phyloP scores from a whole-genome alignment of 805 yeast species.

The Grigorovia jiainica region DNA sequence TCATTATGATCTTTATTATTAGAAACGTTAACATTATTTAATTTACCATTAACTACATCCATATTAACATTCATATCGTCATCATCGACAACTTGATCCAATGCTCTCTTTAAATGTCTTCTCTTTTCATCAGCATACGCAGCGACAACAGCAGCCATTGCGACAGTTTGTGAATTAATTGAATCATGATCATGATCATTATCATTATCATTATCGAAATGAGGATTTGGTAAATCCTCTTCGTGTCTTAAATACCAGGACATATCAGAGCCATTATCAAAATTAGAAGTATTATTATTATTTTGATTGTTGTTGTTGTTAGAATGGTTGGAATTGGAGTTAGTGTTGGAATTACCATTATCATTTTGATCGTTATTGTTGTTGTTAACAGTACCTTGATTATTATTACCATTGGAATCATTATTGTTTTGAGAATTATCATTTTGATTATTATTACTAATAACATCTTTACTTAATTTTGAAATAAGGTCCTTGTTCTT shows the following conservation, averaged over 20 bases:
- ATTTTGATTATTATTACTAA: not conserved
- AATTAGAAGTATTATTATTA: constrained; percentile 3
- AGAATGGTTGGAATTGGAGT: constrained; percentile 11
- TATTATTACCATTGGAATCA: not conserved
- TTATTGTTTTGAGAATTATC: not conserved
- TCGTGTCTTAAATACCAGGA: constrained; percentile 21
- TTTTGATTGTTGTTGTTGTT: constrained; percentile 12
- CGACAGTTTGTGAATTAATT: constrained; percentile 12
- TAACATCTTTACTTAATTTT: not conserved
- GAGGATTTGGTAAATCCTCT: constrained; percentile 7
- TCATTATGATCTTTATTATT: not conserved
- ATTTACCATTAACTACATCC: not conserved
- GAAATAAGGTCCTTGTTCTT: not conserved
- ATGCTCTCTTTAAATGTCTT: constrained; percentile 8
- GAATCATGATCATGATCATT: constrained; percentile 3
- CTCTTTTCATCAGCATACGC: constrained; percentile 21
- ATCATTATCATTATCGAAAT: not conserved
- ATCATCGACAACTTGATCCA: constrained; percentile 7
- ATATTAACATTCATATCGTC: constrained; percentile 4
- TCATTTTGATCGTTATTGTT: constrained; percentile 6
- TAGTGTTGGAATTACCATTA: constrained; percentile 14
- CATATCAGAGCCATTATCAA: constrained; percentile 10
- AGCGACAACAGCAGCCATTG: constrained; percentile 28
- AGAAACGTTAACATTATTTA: not conserved
- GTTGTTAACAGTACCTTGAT: constrained; percentile 1